These are phyloP conservation scores for Drosera spatulata DNA, from an alignment of 179 eudicot species.

Conservation along the genomic window DNA sequence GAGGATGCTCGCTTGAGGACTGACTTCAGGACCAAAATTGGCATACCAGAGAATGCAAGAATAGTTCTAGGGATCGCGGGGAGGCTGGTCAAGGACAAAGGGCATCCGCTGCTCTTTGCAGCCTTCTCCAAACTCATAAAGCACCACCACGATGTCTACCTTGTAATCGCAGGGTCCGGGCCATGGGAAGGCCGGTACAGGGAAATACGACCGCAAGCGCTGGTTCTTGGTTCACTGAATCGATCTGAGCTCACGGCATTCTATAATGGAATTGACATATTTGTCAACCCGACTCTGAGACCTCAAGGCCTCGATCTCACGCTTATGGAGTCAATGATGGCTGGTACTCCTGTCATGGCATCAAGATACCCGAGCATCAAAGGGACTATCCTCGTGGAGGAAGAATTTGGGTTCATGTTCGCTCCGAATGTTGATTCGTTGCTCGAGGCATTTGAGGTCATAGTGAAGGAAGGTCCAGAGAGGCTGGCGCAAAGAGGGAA, in stretches of 20 bases:
- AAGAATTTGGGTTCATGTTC: slow-evolving; percentile 76
- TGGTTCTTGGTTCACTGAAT: slow-evolving; percentile 67
- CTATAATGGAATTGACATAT: slow-evolving; percentile 70
- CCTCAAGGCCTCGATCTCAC: slow-evolving; percentile 91
- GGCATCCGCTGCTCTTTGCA: slow-evolving; percentile 59
- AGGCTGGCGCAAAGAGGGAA: slow-evolving; percentile 55
- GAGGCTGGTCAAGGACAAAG: slow-evolving; percentile 86
- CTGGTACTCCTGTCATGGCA: slow-evolving; percentile 89
- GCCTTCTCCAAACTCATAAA: slow-evolving; percentile 53
- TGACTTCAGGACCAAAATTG: slow-evolving; percentile 44
- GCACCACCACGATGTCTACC: slow-evolving; percentile 38
- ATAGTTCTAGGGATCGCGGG: slow-evolving; percentile 87
- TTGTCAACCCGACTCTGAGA: slow-evolving; percentile 80
- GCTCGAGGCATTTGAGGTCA: slow-evolving; percentile 45
- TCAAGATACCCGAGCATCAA: slow-evolving; percentile 77
- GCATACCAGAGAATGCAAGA: slow-evolving; percentile 56
- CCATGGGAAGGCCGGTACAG: slow-evolving; percentile 73
- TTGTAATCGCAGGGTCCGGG: slow-evolving; percentile 77
- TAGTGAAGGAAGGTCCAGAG: slow-evolving; percentile 45
- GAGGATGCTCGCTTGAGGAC: slow-evolving; percentile 32
- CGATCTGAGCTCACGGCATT: slow-evolving; percentile 56
- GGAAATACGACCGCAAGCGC: slow-evolving; percentile 56
- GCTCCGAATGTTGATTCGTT: slow-evolving; percentile 70
- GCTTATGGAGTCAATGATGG: slow-evolving; percentile 87
- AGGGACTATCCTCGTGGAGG: slow-evolving; percentile 63